Conservation (phyloP, 2,329 filamentous ascomycete species). For the Penicillium rolfsii region DNA sequence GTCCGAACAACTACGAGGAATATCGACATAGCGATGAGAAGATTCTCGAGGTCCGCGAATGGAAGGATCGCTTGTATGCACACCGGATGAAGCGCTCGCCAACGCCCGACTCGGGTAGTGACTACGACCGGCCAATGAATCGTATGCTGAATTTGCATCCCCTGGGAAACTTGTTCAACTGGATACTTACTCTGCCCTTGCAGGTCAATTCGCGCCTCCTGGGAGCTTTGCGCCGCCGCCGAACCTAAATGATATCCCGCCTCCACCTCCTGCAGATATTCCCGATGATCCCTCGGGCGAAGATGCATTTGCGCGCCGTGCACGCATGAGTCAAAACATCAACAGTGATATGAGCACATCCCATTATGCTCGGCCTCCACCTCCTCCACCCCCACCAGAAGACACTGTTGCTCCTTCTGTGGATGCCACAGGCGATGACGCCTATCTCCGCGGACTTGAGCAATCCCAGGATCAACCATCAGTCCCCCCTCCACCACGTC, state of each 20-base stretch:
- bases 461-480: constrained; percentile 31
- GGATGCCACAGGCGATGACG: constrained; percentile 31
- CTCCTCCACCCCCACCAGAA: constrained; percentile 39
- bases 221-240: constrained; percentile 57
- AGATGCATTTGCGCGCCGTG: constrained; percentile 68
- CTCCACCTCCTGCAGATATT: constrained; percentile 46
- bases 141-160: constrained; percentile 42
- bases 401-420: constrained; percentile 36
- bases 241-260: constrained; percentile 44
- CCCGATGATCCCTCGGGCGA: constrained; percentile 67
- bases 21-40: constrained; percentile 85
- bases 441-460: constrained; percentile 29
- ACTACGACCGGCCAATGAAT: constrained; percentile 52
- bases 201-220: constrained; percentile 57
- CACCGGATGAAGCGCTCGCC: constrained; percentile 60
- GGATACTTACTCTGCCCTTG: constrained; percentile 11
- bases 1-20: constrained; percentile 82
- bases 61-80: constrained; percentile 79
- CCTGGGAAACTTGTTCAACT: neutral
- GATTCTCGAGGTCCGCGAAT: constrained; percentile 76
- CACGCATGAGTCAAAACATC: constrained; percentile 57
- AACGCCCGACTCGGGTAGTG: constrained; percentile 53
- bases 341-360: constrained; percentile 23
- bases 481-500: constrained; percentile 38
- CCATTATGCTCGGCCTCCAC: constrained; percentile 24